Percentiles rank a stretch among this genome's conserved stretches.
phyloP scores from a whole-genome alignment of 768 basidiomycete genomes.

The Termitomyces sp. region DNA sequence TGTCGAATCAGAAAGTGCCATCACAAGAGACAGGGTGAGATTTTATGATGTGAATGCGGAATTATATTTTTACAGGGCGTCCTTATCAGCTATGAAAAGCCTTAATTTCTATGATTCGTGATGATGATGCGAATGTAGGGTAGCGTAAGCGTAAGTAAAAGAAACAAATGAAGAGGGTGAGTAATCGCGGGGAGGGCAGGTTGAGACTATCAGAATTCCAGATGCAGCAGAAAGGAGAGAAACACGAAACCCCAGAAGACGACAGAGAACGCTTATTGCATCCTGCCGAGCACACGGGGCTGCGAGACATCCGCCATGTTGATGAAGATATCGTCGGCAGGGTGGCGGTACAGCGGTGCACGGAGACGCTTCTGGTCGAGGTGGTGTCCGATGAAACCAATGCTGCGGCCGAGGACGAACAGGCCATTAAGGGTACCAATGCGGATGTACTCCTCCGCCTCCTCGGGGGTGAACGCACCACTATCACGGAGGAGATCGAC shows the following conservation, averaged over 20 bases:
- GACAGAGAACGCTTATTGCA: neutral
- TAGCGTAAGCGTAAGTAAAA: neutral
- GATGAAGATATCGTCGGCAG: conserved; percentile 94
- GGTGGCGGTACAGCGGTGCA: conserved; percentile 91
- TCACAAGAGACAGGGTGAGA: no score
- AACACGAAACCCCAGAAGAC: neutral
- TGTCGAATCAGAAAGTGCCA: no score
- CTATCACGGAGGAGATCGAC: conserved; percentile 89
- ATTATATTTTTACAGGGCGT: conserved; percentile 1
- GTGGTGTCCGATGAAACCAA: conserved; percentile 96
- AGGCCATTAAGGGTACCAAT: conserved; percentile 94
- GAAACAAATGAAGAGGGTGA: neutral
- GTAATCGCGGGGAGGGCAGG: neutral
- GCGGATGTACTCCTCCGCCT: conserved; percentile 97
- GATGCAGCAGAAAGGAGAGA: neutral
- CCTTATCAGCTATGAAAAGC: neutral
- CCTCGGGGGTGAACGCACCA: conserved; percentile 92
- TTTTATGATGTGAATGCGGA: neutral
- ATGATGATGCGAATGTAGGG: neutral
- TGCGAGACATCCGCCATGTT: conserved; percentile 85
- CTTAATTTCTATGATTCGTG: conserved; percentile 9
- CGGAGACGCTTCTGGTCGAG: conserved; percentile 95
- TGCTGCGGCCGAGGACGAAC: conserved; percentile 95
- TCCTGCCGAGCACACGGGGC: conserved; percentile 56
- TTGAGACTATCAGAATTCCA: neutral